Evolutionary conservation across 2,329 filamentous ascomycete species (phyloP), one percentile per base, ranked within the genome.

Genomic region (Periglandula ipomoeae): DNA sequence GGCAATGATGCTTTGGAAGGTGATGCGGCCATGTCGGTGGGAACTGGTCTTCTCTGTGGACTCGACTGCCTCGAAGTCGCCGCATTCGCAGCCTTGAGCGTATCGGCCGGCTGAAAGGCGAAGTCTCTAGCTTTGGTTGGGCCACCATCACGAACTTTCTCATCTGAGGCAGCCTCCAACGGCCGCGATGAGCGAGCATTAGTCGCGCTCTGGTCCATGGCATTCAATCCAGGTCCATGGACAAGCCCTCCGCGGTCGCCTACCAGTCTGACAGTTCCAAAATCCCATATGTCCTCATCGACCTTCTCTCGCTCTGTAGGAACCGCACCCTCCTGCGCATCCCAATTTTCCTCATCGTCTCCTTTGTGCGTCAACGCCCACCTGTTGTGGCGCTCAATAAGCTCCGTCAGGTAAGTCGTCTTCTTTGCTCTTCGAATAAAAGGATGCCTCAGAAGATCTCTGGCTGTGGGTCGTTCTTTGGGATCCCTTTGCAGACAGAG

Each of bases 231-330:
- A 0, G 75, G 74, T 42, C 80, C 70, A 41, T 69, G 69, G 7
- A 77, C 61, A 1, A 79, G 61, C 26, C 75, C 76, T 52, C 82
- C 81, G 24, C 80, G 76, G 47, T 84, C 81, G 27, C 78, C 79
- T n/a, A 84, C 82, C 5, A 94, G 83, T 49, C 90, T 79, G 46
- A 98, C 88, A 0, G 93, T 98, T 39, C 93, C 93, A 71, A 98
- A 98, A 65, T 98, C 93, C 93, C 93, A 98, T 62, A 97, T 81
- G 64, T 97, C 93, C 63, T 96, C 88, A 53, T 84, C 76, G 7
- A 79, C 71, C 17, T 69, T 70, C 54, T 73, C 68, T 30, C 85
- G 77, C 50, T 83, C 76, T 1, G 72, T 53, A 19, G 71, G 69
- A 7, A 72, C 69, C 35, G 78, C 71, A 11, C 74, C 70, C 42